phyloP scores from a whole-genome alignment of 2,329 filamentous ascomycete species.

The Paecilomyces sp. region DNA sequence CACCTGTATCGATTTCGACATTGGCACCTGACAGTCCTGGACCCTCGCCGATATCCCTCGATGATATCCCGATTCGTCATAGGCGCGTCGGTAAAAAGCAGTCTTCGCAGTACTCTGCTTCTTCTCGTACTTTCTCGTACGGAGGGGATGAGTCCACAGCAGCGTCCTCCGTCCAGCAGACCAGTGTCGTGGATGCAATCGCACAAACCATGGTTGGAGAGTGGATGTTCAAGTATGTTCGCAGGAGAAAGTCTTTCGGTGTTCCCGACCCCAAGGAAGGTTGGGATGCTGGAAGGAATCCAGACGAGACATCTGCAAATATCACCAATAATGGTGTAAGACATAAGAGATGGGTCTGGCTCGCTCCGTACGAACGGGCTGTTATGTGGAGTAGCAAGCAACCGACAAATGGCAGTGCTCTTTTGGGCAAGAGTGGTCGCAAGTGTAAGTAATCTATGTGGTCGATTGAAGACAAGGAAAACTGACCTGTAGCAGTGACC shows the following conservation, averaged over 20 bases:
- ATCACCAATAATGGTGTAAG: slow-evolving; percentile 60
- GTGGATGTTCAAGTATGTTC: slow-evolving; percentile 45
- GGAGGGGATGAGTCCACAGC: slow-evolving; percentile 43
- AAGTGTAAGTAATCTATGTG: slow-evolving; percentile 64
- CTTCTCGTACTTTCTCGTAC: slow-evolving; percentile 22
- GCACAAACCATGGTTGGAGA: slow-evolving; percentile 98
- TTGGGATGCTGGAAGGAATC: slow-evolving; percentile 48
- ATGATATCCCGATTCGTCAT: slow-evolving; percentile 54
- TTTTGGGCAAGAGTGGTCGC: slow-evolving; percentile 89
- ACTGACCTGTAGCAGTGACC: slow-evolving; percentile 54
- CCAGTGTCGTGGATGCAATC: slow-evolving; percentile 88
- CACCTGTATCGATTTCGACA: slow-evolving; percentile 58
- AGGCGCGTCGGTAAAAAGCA: slow-evolving; percentile 18
- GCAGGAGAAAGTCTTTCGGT: slow-evolving; percentile 75
- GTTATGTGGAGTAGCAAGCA: slow-evolving; percentile 99
- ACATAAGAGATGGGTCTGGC: slow-evolving; percentile 97
- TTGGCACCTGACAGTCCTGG: slow-evolving; percentile 62
- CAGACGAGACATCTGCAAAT: slow-evolving; percentile 63
- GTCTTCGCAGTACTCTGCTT: slow-evolving; percentile 14
- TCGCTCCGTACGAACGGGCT: slow-evolving; percentile 89
- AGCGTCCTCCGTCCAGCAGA: slow-evolving; percentile 56
- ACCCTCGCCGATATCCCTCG: slow-evolving; percentile 65
- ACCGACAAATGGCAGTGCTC: slow-evolving; percentile 74
- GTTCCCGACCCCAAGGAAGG: slow-evolving; percentile 45
- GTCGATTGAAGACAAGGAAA: not conserved